Base-by-base conservation (phyloP, 305 asterid genomes). In the Fraxinus baroniana region DNA sequence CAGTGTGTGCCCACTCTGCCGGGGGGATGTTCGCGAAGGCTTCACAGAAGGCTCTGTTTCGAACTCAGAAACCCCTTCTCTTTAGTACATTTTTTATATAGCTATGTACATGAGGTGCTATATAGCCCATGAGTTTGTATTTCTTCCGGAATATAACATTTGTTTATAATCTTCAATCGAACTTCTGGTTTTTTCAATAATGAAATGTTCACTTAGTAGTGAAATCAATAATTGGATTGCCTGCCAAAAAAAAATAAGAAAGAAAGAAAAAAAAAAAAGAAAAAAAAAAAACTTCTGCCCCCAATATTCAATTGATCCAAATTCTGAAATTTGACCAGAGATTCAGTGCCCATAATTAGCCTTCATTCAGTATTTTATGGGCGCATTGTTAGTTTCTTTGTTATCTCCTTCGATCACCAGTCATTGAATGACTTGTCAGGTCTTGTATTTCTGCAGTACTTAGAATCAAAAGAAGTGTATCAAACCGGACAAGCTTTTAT, bases 1-100 rank as follows among this genome's bases (percentile, higher is more conserved):
- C 90, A 95, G 98, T 78, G 96, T 93, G 80, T 95, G 98, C 90
- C 98, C 98, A 32, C 93, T 95, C 77, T 95, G 98, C 88, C 91
- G 98, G 39, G 94, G 94, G 86, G 98, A 95, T 83, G 98, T 95
- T 75, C 90, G 90, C 36, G 91, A 89, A 84, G 94, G 93, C 81
- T 84, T 78, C n/a, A 81, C 89, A 36, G 92, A 86, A 64, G 79
- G 84, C 83, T 84, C 91, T 79, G 79, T 35, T 72, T 88, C 92
- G 36, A 86, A 78, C 84, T 64, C 73, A 10, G 84, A 87, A 76
- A 86, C 84, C 81, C 80, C 80, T 66, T 78, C 78, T 82, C 89
- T 87, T 81, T 64, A 64, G 73, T 75, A 78, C 81, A 82, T 76
- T 85, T 78, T 83, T 83, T 86, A 76, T 78, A 86, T 84, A 80